These are phyloP conservation scores for Fusarium foetens DNA, from an alignment of 2,329 filamentous ascomycete species.

Conservation along the genomic window DNA sequence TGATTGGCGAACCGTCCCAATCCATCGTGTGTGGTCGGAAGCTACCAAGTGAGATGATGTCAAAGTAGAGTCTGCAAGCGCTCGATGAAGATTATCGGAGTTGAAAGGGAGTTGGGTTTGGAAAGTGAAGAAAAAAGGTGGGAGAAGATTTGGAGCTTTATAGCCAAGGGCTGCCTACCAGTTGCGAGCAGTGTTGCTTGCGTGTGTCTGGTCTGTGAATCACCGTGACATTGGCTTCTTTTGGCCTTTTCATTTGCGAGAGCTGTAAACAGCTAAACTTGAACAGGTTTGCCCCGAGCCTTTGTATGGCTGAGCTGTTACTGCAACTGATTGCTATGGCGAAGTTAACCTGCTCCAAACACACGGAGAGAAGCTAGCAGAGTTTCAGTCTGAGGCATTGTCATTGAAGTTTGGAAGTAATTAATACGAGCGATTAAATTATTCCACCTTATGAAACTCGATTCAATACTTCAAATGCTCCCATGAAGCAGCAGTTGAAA, in stretches of 20 bases:
- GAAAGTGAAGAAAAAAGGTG: neutral
- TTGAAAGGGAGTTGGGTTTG: neutral
- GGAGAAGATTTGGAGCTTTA: neutral
- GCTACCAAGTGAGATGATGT: neutral
- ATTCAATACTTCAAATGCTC: no score
- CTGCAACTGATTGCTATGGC: no score
- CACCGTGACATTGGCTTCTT: neutral
- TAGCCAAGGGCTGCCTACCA: neutral
- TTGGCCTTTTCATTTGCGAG: rapidly evolving
- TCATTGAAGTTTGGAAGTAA: no score
- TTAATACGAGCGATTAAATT: no score
- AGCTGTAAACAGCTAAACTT: rapidly evolving
- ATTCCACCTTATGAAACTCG: no score
- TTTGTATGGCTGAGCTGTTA: neutral
- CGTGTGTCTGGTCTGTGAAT: neutral
- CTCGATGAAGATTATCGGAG: rapidly evolving
- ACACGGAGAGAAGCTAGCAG: no score
- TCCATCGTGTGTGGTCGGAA: neutral
- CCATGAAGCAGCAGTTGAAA: no score
- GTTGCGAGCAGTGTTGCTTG: neutral
- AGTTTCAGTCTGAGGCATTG: no score
- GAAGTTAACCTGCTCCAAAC: no score
- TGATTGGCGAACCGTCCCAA: no score
- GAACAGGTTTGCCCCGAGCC: rapidly evolving
- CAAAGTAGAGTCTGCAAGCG: neutral